Conservation (phyloP, 768 basidiomycete species). For the Xerocomellus amylosporus region DNA sequence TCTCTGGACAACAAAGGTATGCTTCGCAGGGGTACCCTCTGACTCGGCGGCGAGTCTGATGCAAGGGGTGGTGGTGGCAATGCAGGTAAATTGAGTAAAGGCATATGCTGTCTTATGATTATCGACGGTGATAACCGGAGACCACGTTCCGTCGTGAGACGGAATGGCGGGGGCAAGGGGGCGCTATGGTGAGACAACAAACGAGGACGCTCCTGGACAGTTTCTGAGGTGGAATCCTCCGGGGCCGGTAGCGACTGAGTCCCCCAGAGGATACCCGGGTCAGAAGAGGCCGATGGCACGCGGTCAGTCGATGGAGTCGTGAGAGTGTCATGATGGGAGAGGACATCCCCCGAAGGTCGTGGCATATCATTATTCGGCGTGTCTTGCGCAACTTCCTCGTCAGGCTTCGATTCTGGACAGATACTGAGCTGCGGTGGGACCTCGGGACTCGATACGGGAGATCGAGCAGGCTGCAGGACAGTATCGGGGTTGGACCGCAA, state of each 20-base stretch:
- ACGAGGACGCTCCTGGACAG: slow-evolving; percentile 1
- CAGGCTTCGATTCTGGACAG: neutral
- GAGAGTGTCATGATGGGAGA: slow-evolving; percentile 11
- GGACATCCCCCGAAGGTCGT: slow-evolving; percentile 10
- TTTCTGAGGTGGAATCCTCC: neutral
- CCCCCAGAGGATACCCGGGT: neutral
- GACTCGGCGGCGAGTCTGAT: slow-evolving; percentile 10
- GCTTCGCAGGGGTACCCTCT: slow-evolving; percentile 39
- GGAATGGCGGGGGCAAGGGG: slow-evolving; percentile 21
- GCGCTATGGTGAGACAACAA: slow-evolving; percentile 11
- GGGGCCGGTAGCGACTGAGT: neutral
- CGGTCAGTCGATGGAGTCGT: slow-evolving; percentile 1
- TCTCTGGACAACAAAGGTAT: slow-evolving; percentile 54
- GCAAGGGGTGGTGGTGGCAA: slow-evolving; percentile 35
- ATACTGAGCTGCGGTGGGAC: slow-evolving; percentile 4
- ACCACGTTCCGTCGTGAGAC: slow-evolving; percentile 34
- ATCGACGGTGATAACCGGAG: slow-evolving; percentile 46
- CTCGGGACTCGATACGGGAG: slow-evolving; percentile 1
- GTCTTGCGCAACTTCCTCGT: slow-evolving; percentile 7
- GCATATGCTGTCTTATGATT: slow-evolving; percentile 43
- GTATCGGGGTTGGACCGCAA: slow-evolving; percentile 11
- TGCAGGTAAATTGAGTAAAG: slow-evolving; percentile 50
- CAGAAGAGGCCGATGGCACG: neutral
- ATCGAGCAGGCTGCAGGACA: slow-evolving; percentile 6
- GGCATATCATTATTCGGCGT: slow-evolving; percentile 12